phyloP scores from a whole-genome alignment of 306 rosid genomes.

The Macrotyloma uniflorum region DNA sequence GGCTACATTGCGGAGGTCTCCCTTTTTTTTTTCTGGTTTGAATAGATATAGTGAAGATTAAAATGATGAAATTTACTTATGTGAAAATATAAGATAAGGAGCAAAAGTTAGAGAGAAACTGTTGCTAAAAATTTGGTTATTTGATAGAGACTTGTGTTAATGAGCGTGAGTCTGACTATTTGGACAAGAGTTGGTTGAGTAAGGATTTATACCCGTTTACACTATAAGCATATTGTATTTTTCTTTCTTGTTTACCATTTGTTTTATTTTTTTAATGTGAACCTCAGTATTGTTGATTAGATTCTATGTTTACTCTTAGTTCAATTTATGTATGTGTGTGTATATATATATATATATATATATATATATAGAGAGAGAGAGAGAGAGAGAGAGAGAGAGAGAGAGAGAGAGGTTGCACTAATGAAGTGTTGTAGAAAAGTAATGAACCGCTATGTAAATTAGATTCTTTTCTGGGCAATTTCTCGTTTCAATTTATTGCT shows the following conservation, averaged over 20 bases:
- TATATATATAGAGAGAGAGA: too few species aligned
- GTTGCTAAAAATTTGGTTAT: neutral
- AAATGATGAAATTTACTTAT: neutral
- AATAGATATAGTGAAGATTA: neutral
- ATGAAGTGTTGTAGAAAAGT: neutral
- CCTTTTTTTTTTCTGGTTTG: neutral
- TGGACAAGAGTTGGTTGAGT: neutral
- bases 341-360: too few species aligned
- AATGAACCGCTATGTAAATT: constrained; percentile 9
- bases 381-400: too few species aligned
- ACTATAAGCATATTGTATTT: neutral
- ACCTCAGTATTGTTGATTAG: neutral
- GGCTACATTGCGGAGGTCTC: constrained; percentile 87
- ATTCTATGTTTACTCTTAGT: neutral
- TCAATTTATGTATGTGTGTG: neutral
- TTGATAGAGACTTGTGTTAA: neutral
- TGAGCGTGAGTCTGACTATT: neutral
- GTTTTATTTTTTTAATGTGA: neutral
- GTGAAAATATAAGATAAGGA: neutral
- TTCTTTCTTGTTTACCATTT: neutral
- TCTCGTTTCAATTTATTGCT: constrained; percentile 3
- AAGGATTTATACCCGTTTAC: neutral
- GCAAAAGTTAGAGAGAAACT: neutral
- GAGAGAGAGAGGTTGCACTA: neutral
- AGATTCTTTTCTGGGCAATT: constrained; percentile 12